Base-by-base conservation (phyloP, 805 yeast species). In the Candida koratica region DNA sequence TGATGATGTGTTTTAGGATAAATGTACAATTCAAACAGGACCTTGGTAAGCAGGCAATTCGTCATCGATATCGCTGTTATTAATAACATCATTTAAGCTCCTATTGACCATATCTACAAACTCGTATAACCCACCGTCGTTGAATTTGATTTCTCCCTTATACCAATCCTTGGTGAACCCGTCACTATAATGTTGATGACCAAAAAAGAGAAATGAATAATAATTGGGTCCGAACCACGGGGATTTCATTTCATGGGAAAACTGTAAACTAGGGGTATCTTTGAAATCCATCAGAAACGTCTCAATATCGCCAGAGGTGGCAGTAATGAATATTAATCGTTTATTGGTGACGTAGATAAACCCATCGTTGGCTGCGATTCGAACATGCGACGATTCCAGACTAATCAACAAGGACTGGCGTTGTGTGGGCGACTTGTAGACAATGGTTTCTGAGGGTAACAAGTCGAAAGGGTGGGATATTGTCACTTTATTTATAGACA, bases 141-240 rank as follows among this genome's bases (percentile, higher is more conserved):
- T 64, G 47, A 74, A 74, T 17, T 52, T 51, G 5, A 73, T 38
- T 6, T 45, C 46, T 1, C 70, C 67, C 25, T 52, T 47, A 54
- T 66, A 69, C 43, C 58, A 61, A 22, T 63, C 59, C 27, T 53
- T 53, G 2, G 71, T 69, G 24, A 64, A 57, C 1, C 71, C 70
- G 39, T 66, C 69, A 1, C 64, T 61, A 5, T 60, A 52, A 4
- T 50, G 45, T 11, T 53, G 37, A 4, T 58, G 49, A 28, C 63
- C 58, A 28, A 52, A 60, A 49, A 73, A 71, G 17, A 60, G 32
- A 25, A 70, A 60, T 42, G 60, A 60, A 68, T 73, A 71, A 46
- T 63, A 68, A 42, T 72, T 74, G 14, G 75, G 61, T 0, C 80
- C 80, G 46, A 74, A 67, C 77, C 77, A 73, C 1, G 78, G 77